Evolutionary conservation across 305 asterid species (phyloP), one percentile per base, ranked within the genome.

Genomic region (Fraxinus sp.): DNA sequence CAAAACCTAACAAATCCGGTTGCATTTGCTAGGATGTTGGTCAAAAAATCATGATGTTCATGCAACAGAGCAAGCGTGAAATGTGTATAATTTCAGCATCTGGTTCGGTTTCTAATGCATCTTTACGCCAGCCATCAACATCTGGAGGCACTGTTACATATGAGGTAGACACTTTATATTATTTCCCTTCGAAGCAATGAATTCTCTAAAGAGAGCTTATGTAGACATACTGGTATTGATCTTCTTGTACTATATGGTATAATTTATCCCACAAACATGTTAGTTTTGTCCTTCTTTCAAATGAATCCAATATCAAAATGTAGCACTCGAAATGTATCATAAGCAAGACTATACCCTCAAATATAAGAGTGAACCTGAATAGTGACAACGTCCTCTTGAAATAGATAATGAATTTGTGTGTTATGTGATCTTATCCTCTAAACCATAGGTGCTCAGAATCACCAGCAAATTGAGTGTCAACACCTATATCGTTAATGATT

Each of bases 51-150:
- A 83, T 82, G 88, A 37, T 78, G 87, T 90, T 90, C 83, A 77
- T 87, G 89, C 90, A 89, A 68, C 92, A 91, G 82, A 86, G 88
- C 88, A 87, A 87, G 85, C 87, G 85, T 79, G 95, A 89, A 80
- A 75, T 91, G 35, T 91, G 95, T 73, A 80, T 91, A 59, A 84
- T 91, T 66, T 89, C 95, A 46, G 95, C 95, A 78, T 89, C 92
- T 74, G 95, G 95, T 68, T 79, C 92, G 52, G 83, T 91, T 79
- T 87, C 95, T 62, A 91, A 87, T 85, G 95, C 91, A 84, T 89
- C 92, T 82, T 85, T 91, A 77, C 89, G 89, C 80, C 95, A 90
- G 83, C 92, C 91, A 4, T 90, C 93, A 77, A 87, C 91, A 81
- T 90, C 95, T 70, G 92, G 92, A 81, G 95, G 92, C 85, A 89